A percentile compares a stretch with the other conserved stretches of the same genome.
These are phyloP conservation scores for Grosmannia huntii DNA, from an alignment of 2,329 filamentous ascomycete genomes.

Conservation along the genomic window DNA sequence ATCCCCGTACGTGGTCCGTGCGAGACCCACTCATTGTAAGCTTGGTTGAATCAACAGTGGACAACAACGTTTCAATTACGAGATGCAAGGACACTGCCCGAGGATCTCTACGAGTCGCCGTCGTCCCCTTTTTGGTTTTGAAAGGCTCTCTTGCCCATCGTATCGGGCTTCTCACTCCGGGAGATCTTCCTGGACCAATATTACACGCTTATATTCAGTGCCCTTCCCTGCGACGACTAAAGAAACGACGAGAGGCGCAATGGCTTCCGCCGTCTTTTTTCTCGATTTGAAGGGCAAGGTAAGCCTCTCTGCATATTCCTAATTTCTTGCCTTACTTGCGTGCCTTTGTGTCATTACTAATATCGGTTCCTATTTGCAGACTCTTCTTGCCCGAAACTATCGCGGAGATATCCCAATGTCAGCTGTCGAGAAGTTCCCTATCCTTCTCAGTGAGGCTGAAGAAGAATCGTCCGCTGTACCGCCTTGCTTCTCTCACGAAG, in stretches of 20 bases:
- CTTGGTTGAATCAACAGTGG: background rate
- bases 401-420: conserved; percentile 98
- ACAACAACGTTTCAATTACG: background rate
- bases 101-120: background rate
- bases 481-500: conserved; percentile 95
- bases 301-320: conserved; percentile 14
- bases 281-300: conserved; percentile 99
- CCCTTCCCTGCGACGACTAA: background rate
- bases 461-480: conserved; percentile 97
- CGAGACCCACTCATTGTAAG: background rate
- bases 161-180: background rate
- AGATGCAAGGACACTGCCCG: background rate
- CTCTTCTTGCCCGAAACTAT: conserved; percentile 96
- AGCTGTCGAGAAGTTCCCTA: conserved; percentile 92
- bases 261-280: conserved; percentile 98
- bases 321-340: background rate
- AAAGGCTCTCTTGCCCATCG: background rate
- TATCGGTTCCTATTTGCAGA: conserved; percentile 36
- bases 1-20: background rate
- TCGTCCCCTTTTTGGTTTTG: background rate
- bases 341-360: background rate
- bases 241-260: conserved; percentile 24
- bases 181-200: background rate
- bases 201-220: too few relatives aligned
- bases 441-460: conserved; percentile 94